phyloP scores from a whole-genome alignment of 2,329 filamentous ascomycete genomes.

The Thielaviopsis ethacetica region DNA sequence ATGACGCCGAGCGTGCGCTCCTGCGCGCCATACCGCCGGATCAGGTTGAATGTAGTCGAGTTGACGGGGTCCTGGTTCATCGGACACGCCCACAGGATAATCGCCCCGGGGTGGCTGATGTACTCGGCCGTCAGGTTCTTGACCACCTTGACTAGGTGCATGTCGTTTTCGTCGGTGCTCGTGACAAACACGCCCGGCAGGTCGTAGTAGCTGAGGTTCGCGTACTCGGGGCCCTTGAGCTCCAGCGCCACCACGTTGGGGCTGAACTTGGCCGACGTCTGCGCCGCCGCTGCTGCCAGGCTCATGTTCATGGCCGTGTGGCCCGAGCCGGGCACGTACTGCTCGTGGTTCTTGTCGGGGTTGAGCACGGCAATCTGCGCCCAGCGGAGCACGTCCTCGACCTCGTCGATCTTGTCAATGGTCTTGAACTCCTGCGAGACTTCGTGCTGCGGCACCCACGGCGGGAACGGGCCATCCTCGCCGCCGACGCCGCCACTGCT shows the following conservation, averaged over 20 bases:
- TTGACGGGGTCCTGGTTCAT: slow-evolving; percentile 69
- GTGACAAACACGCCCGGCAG: slow-evolving; percentile 69
- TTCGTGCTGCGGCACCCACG: slow-evolving; percentile 41
- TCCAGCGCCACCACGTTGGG: slow-evolving; percentile 68
- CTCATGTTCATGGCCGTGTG: slow-evolving; percentile 21
- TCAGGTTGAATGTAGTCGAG: slow-evolving; percentile 51
- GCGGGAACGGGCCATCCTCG: slow-evolving; percentile 38
- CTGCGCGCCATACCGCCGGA: slow-evolving; percentile 39
- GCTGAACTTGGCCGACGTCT: slow-evolving; percentile 50
- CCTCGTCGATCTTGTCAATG: slow-evolving; percentile 40
- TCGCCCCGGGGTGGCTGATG: slow-evolving; percentile 49
- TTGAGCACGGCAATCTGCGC: slow-evolving; percentile 68
- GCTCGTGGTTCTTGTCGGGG: slow-evolving; percentile 34
- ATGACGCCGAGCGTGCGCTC: slow-evolving; percentile 56
- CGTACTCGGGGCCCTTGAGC: slow-evolving; percentile 54
- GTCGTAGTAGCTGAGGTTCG: slow-evolving; percentile 69
- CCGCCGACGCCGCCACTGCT: too few relatives aligned
- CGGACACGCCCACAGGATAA: slow-evolving; percentile 61
- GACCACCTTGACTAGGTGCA: slow-evolving; percentile 56
- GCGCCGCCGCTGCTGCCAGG: slow-evolving; percentile 22
- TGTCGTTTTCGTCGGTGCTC: slow-evolving; percentile 44
- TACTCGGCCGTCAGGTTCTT: slow-evolving; percentile 55
- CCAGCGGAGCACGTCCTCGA: slow-evolving; percentile 53
- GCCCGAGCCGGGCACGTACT: slow-evolving; percentile 37
- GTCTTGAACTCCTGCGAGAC: slow-evolving; percentile 43